phyloP scores from a whole-genome alignment of 352 stramenopile species.

The Globisporangium nodosum region DNA sequence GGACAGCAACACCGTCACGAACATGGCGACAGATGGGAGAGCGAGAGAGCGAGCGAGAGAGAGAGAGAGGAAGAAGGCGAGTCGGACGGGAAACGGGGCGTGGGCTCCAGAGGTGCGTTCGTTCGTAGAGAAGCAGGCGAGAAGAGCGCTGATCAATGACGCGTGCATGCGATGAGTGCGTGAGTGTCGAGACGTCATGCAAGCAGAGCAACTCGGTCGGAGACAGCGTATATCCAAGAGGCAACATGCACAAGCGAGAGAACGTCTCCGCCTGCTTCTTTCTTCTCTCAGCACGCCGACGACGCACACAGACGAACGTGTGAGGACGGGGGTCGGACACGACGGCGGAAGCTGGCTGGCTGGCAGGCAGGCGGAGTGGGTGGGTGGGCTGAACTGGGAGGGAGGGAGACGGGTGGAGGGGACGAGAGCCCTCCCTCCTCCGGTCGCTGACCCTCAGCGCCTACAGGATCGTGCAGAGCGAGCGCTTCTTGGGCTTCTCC shows the following conservation, averaged over 20 bases:
- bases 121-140: not conserved
- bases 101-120: not conserved
- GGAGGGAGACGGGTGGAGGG: not conserved
- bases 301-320: not conserved
- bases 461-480: slow-evolving; percentile 44
- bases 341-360: not conserved
- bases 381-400: not conserved
- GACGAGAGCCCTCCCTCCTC: not conserved
- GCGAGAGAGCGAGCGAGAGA: not conserved
- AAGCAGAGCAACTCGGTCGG: not conserved
- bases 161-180: no score
- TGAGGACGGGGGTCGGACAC: not conserved
- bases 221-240: not conserved
- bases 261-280: not conserved
- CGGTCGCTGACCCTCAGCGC: not conserved
- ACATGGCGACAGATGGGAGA: not conserved
- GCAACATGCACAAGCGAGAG: not conserved
- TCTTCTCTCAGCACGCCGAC: not conserved
- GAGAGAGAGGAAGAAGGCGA: not conserved
- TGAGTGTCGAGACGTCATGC: not conserved
- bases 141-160: not conserved
- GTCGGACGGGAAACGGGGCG: not conserved
- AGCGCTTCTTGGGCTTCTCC: slow-evolving; percentile 61
- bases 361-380: not conserved
- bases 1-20: not conserved